Percentiles rank a stretch among this genome's conserved stretches.
Evolutionary conservation across 139 green algal species (phyloP).

Genomic region (Chlamydomonas schloesseri): DNA sequence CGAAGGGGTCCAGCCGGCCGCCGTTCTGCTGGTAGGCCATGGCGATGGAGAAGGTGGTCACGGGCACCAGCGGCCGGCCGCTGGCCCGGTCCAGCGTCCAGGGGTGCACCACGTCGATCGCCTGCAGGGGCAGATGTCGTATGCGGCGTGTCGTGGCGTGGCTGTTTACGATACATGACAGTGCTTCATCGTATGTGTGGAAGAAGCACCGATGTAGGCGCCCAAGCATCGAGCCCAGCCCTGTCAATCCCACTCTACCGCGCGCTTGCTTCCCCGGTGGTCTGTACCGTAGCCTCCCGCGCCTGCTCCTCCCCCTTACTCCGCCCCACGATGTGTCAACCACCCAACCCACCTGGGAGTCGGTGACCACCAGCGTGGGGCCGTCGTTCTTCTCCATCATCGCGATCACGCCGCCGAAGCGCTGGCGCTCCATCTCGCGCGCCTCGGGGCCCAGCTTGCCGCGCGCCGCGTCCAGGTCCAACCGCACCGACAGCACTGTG

Average conservation of each 20-base stretch:
- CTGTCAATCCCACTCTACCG: too few species aligned
- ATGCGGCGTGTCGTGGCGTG: too few species aligned
- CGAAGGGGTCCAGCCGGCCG: slow-evolving; percentile 68
- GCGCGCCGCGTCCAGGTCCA: slow-evolving; percentile 71
- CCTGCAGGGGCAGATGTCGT: too few species aligned
- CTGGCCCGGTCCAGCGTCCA: slow-evolving; percentile 65
- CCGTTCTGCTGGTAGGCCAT: slow-evolving; percentile 69
- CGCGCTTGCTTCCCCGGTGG: too few species aligned
- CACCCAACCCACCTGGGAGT: slow-evolving; percentile 55
- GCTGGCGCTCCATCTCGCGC: slow-evolving; percentile 54
- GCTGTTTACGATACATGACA: too few species aligned
- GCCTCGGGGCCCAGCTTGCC: slow-evolving; percentile 44
- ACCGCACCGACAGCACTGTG: slow-evolving; percentile 65
- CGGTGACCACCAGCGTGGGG: slow-evolving; percentile 70
- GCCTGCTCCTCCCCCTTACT: not conserved
- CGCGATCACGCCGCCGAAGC: slow-evolving; percentile 63
- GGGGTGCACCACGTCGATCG: slow-evolving; percentile 76
- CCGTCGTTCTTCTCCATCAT: slow-evolving; percentile 58
- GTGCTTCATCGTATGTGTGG: too few species aligned
- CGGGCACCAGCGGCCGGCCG: slow-evolving; percentile 61
- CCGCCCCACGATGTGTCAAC: not conserved
- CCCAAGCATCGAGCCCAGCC: too few species aligned
- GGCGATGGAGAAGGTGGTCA: slow-evolving; percentile 78
- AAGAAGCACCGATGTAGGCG: too few species aligned
- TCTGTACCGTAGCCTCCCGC: too few species aligned